Evolutionary conservation across 768 basidiomycete species (phyloP).

Genomic region (Auricularia sp.): DNA sequence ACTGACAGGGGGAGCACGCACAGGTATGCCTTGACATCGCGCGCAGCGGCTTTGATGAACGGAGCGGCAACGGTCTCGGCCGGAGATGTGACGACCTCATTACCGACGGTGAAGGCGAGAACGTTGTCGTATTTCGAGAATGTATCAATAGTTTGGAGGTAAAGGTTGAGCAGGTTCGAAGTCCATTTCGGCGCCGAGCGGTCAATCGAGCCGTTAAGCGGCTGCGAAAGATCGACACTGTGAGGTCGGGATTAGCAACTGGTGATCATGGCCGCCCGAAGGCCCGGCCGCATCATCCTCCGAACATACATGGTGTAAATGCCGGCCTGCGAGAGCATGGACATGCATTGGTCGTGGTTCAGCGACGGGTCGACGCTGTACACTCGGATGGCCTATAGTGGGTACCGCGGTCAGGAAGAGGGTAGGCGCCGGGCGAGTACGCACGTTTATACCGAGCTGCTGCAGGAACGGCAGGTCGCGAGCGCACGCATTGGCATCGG

Average conservation of each 20-base stretch:
- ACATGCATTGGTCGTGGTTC: constrained; percentile 87
- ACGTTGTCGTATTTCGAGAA: constrained; percentile 87
- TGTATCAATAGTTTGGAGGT: constrained; percentile 63
- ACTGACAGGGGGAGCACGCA: constrained; percentile 25
- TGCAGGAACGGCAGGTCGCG: constrained; percentile 74
- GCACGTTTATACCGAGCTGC: constrained; percentile 59
- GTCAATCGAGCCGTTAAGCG: constrained; percentile 78
- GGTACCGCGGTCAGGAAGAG: background rate
- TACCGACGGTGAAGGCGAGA: constrained; percentile 82
- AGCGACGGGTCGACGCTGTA: constrained; percentile 74
- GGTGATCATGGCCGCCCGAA: background rate
- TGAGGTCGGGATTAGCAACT: constrained; percentile 20
- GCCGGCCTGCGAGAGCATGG: constrained; percentile 57
- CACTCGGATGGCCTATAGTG: constrained; percentile 47
- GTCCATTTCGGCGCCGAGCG: constrained; percentile 67
- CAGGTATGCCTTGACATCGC: constrained; percentile 82
- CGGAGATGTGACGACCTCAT: constrained; percentile 47
- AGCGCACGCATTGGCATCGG: constrained; percentile 52
- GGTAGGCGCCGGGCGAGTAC: background rate
- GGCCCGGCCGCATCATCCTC: background rate
- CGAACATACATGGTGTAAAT: constrained; percentile 79
- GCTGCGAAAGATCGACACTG: constrained; percentile 81
- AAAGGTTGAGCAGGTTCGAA: constrained; percentile 69
- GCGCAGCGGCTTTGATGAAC: constrained; percentile 84
- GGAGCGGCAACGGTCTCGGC: constrained; percentile 55